Conservation (phyloP, 768 basidiomycete species). For the Termitomyces bulborhizus region DNA sequence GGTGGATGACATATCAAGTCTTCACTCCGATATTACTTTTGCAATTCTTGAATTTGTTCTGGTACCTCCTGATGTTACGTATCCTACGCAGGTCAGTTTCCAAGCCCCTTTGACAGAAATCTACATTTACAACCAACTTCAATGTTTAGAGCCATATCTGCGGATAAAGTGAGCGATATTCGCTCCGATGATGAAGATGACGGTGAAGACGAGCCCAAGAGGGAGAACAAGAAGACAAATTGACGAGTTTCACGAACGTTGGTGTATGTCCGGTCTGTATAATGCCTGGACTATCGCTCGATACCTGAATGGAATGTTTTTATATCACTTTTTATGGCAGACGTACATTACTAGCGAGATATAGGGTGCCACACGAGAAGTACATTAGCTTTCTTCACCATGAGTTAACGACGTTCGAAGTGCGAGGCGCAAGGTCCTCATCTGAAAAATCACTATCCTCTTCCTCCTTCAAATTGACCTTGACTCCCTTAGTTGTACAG, state of each 20-base stretch:
- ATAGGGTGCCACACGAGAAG: too few relatives aligned
- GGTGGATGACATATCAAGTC: slow-evolving; percentile 82
- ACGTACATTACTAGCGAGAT: neutral
- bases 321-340: neutral
- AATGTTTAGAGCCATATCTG: slow-evolving; percentile 40
- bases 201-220: neutral
- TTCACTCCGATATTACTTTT: slow-evolving; percentile 70
- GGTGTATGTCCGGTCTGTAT: neutral
- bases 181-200: slow-evolving; percentile 2
- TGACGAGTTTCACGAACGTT: neutral
- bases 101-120: neutral
- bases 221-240: neutral
- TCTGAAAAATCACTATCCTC: slow-evolving; percentile 49
- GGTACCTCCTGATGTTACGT: slow-evolving; percentile 83
- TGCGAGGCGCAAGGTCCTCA: slow-evolving; percentile 26
- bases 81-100: slow-evolving; percentile 62
- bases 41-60: slow-evolving; percentile 86
- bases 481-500: slow-evolving; percentile 37
- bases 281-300: neutral
- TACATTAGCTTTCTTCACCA: slow-evolving; percentile 2
- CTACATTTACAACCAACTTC: neutral
- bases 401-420: slow-evolving; percentile 1
- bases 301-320: neutral
- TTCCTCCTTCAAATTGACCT: slow-evolving; percentile 57
- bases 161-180: neutral